Evolutionary conservation across 1,139 yeast genomes (phyloP), one percentile per base, ranked within the genome.

Genomic region (Magnusiomyces paraingens): DNA sequence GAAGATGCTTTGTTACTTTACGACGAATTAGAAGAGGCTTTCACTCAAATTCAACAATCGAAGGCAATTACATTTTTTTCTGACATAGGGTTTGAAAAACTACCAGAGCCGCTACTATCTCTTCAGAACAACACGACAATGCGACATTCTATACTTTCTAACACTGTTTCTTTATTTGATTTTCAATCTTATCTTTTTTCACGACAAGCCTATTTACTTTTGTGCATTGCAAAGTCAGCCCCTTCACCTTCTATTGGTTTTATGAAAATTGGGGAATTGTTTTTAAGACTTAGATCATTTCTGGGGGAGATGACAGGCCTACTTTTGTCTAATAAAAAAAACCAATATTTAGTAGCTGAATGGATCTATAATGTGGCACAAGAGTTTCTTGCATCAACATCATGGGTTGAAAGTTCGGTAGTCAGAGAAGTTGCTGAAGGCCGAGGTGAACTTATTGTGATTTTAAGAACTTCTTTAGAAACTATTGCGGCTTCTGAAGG

Each of bases 1-100:
- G 84, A 81, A 52, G 93, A 85, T 53, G 75, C 90, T 0, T 66
- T 83, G 45, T 66, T 65, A 2, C 72, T 76, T 10, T 80, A 79
- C 58, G 75, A 75, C 50, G 78, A 77, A 48, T 66, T 65, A 47
- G 68, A 66, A 56, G 54, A 62, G 47, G 58, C 72, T 17, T 69
- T 69, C 46, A 59, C 58, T 14, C 56, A 62, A 32, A 50, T 62
- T 50, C 58, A 62, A 3, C 56, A 59, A 12, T 61, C 62, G 20
- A 61, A 63, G 21, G 52, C 61, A 1, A 60, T 62, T 5, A 53
- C 68, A 5, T 66, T 67, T 50, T 59, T 68, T 42, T 58, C 63
- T 1, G 49, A 61, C 10, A 61, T 66, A 10, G 70, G 71, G 10
- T 68, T 70, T 53, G 71, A 69, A 21, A 29, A 50, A 1, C 22